Base-by-base conservation (phyloP, 2,329 filamentous ascomycete genomes). In the Trichophyton mentagrophytes region DNA sequence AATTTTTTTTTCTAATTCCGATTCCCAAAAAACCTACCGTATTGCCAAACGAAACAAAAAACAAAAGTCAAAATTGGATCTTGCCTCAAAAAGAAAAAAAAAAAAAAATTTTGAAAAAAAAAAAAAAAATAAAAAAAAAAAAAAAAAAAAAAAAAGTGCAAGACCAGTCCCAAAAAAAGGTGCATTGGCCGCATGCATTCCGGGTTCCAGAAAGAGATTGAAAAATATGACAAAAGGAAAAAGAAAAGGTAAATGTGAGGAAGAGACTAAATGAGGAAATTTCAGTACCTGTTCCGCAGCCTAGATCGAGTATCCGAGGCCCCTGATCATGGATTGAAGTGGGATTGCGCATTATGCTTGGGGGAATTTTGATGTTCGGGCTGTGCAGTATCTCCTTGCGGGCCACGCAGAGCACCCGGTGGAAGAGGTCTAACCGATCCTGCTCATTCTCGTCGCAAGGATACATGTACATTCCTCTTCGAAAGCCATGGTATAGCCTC, bases 211-310 rank as follows among this genome's bases (percentile, higher is more conserved):
- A 17, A 58, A 44, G 27, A 20, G 33, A 36, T 9, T 22, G n/a
- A 36, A 20, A 47, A 38, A 17, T 22, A 46, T 17, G 17, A 46
- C 15, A 7, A 33, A 59, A 47, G 3, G 11, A 33, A 33, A 15
- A 46, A 25, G 15, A 13, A 46, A 33, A 9, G 20, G 13, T 15
- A 27, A 46, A 40, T 11, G 33, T 38, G 40, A n/a, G 4, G 20
- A 15, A 27, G 6, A 25, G 27, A 40, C 15, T 9, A n/a, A 17
- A 47, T 15, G 7, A 30, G 30, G 57, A 47, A 46, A 42, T n/a
- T 61, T 59, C 60, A 57, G 95, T 92, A 44, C 90, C 90, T 0
- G 90, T 95, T 20, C 91, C 92, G 64, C 87, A 91, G 47, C 90
- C 92, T 60, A 96, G 69, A 67, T 85, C 83, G 60, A 85, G 75